Evolutionary conservation across 225 moss, liverwort and hornwort species (phyloP).

Genomic region (Ulota crispa): DNA sequence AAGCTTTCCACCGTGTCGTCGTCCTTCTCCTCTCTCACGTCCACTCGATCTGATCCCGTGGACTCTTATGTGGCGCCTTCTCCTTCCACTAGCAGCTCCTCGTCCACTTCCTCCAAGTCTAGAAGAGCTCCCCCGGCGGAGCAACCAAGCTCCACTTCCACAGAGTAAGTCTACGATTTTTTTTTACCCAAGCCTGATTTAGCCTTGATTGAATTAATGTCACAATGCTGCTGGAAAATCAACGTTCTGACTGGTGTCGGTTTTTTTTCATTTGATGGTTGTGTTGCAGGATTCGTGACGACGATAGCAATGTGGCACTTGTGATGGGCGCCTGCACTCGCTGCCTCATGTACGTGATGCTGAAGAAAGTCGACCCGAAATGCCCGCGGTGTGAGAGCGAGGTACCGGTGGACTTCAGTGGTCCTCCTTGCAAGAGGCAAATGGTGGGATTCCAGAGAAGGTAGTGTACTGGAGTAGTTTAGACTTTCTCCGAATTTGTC

Average conservation of each 20-base stretch:
- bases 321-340: conserved; percentile 53
- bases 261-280: not conserved
- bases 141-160: not conserved
- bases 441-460: conserved; percentile 13
- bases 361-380: conserved; percentile 31
- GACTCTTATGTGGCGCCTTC: conserved; percentile 2
- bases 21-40: conserved; percentile 29
- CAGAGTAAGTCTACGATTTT: not conserved
- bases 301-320: conserved; percentile 15
- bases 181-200: too few species aligned
- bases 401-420: conserved; percentile 41
- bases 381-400: conserved; percentile 44
- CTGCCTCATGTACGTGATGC: conserved; percentile 53
- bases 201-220: not conserved
- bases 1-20: conserved; percentile 1
- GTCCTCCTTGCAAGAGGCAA: conserved; percentile 32
- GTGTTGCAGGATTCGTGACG: conserved; percentile 24
- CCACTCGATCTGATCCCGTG: conserved; percentile 18
- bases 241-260: not conserved
- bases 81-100: conserved; percentile 37
- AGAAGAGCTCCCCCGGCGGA: not conserved
- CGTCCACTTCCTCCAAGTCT: conserved; percentile 43
- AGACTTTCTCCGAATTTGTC: not conserved
- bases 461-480: not conserved
- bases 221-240: not conserved